Conservation (phyloP, 371 early-diverging fungal genomes). For the Apophysomyces elegans region DNA sequence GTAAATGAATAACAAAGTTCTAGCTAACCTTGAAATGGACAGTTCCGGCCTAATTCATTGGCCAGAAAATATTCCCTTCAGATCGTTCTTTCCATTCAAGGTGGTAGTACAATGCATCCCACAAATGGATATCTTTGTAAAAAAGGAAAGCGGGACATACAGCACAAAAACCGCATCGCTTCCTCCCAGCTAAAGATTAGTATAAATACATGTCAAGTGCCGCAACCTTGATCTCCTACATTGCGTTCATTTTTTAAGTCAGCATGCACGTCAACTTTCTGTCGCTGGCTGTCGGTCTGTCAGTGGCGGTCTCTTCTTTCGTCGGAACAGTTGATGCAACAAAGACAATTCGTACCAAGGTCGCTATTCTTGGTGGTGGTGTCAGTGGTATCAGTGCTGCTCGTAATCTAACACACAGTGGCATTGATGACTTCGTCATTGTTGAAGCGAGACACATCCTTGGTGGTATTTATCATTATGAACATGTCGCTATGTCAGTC, state of each 20-base stretch:
- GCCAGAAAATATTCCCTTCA: neutral
- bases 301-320: slow-evolving; percentile 8
- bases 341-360: slow-evolving; percentile 35
- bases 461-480: slow-evolving; percentile 30
- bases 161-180: too few relatives aligned
- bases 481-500: neutral
- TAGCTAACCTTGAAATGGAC: neutral
- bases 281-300: neutral
- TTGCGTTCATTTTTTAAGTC: neutral
- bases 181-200: neutral
- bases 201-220: slow-evolving; percentile 1
- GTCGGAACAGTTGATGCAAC: slow-evolving; percentile 14
- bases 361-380: slow-evolving; percentile 56
- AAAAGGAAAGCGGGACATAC: neutral
- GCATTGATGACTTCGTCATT: slow-evolving; percentile 49
- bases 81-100: neutral
- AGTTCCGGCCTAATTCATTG: neutral
- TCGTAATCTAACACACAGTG: slow-evolving; percentile 37
- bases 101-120: neutral
- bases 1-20: slow-evolving; percentile 2
- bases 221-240: neutral
- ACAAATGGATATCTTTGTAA: neutral
- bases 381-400: slow-evolving; percentile 55
- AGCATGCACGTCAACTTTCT: slow-evolving; percentile 1
- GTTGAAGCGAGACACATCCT: slow-evolving; percentile 46